Evolutionary conservation across 2,329 filamentous ascomycete genomes (phyloP).

Genomic region (Rachicladosporium sp.): DNA sequence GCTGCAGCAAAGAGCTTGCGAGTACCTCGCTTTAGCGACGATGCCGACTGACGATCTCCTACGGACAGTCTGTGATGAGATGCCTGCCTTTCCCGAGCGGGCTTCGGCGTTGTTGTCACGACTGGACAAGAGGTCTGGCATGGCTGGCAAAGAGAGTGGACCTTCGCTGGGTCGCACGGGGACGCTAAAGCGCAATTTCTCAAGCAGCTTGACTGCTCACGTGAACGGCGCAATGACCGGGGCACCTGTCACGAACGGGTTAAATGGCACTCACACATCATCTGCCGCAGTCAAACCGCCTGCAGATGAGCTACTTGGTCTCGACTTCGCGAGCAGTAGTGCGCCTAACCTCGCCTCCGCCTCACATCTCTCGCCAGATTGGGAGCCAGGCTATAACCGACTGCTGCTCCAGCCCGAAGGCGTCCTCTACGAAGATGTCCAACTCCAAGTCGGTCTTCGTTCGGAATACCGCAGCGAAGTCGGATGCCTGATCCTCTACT

Average conservation of each 20-base stretch:
- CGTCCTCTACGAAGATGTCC: constrained; percentile 85
- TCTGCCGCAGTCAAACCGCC: constrained; percentile 21
- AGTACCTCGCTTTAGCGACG: constrained; percentile 77
- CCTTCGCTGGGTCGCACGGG: constrained; percentile 57
- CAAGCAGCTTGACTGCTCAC: constrained; percentile 30
- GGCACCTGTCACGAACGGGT: constrained; percentile 15
- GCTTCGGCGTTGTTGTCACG: constrained; percentile 84
- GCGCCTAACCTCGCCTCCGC: constrained; percentile 81
- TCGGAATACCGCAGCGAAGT: constrained; percentile 94
- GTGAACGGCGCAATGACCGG: constrained; percentile 23
- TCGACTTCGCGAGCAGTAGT: constrained; percentile 59
- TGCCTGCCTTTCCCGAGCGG: constrained; percentile 94
- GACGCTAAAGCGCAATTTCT: constrained; percentile 79
- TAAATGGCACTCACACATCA: constrained; percentile 11
- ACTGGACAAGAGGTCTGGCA: constrained; percentile 82
- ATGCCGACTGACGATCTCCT: constrained; percentile 83
- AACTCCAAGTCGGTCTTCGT: constrained; percentile 82
- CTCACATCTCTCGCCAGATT: constrained; percentile 84
- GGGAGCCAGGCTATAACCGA: constrained; percentile 80
- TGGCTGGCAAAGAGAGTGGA: constrained; percentile 69
- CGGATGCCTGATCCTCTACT: constrained; percentile 90
- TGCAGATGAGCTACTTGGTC: constrained; percentile 58
- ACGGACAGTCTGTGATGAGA: constrained; percentile 90
- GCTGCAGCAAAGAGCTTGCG: constrained; percentile 88
- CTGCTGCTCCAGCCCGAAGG: constrained; percentile 72